These are phyloP conservation scores for Pholiota conissans DNA, from an alignment of 768 basidiomycete species.

Conservation along the genomic window DNA sequence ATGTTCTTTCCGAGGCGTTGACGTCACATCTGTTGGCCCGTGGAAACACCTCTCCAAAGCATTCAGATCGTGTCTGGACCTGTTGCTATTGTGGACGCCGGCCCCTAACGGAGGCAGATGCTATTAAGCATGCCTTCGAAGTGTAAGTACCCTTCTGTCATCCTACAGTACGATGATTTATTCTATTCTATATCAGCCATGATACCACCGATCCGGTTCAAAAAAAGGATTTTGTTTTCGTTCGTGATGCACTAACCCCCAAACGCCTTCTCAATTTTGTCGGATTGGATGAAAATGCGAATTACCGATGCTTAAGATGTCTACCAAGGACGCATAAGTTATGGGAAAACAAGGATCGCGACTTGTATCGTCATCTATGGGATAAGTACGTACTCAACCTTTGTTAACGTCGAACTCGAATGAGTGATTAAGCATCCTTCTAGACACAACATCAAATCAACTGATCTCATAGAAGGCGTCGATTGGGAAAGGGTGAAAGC, in stretches of 20 bases:
- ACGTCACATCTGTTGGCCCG: background rate
- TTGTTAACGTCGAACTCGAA: background rate
- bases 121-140: background rate
- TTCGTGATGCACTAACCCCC: no score
- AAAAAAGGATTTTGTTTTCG: background rate
- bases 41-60: background rate
- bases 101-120: background rate
- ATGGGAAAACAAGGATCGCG: background rate
- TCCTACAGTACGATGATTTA: background rate
- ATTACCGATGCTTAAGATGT: conserved; percentile 1
- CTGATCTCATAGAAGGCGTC: background rate
- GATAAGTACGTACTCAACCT: background rate
- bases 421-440: background rate
- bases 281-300: background rate
- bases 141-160: background rate
- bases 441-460: background rate
- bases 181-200: background rate
- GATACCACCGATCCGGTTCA: background rate
- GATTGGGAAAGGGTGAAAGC: background rate
- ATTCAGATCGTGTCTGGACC: background rate
- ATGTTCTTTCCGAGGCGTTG: background rate
- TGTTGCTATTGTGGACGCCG: background rate
- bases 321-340: background rate
- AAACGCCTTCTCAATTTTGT: background rate
- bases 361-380: background rate